These are phyloP conservation scores for Leersia perrieri DNA, from an alignment of 176 grass and related monocot genomes.

Conservation along the genomic window DNA sequence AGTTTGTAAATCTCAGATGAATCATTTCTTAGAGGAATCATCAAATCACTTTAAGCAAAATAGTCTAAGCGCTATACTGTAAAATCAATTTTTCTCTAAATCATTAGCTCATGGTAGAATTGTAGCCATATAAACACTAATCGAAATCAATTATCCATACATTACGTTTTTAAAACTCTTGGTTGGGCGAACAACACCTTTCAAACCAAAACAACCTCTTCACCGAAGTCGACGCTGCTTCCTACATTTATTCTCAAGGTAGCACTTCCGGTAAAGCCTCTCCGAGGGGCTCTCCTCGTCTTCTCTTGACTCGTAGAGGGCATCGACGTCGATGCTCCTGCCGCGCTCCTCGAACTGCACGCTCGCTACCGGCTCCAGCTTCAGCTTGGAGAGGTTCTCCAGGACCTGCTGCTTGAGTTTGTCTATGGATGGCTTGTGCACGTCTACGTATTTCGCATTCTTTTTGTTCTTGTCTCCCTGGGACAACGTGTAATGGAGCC, in stretches of 20 bases:
- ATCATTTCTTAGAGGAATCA: no score
- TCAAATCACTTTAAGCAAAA: no score
- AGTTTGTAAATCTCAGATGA: no score
- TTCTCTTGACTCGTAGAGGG: background rate
- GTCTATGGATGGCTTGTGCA: no score
- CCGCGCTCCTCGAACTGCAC: conserved; percentile 1
- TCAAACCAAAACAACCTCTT: background rate
- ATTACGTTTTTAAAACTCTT: no score
- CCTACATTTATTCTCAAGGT: background rate
- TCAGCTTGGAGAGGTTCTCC: conserved; percentile 25
- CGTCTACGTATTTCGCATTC: background rate
- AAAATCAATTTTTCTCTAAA: no score
- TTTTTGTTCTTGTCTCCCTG: conserved; percentile 21
- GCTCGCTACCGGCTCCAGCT: conserved; percentile 9
- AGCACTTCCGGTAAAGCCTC: conserved; percentile 23
- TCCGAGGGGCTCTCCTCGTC: conserved; percentile 7
- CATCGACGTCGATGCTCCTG: background rate
- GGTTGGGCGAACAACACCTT: no score
- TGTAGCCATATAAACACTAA: no score
- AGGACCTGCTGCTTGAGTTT: conserved; percentile 5
- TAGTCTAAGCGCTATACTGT: no score
- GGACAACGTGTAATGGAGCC: conserved; percentile 21
- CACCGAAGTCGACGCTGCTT: background rate
- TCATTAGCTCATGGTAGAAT: no score
- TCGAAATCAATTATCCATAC: no score